A percentile compares a stretch with the other conserved stretches of the same genome.
Evolutionary conservation across 1,284 basidiomycete species (phyloP).

Genomic region (Melampsora larici-populina): DNA sequence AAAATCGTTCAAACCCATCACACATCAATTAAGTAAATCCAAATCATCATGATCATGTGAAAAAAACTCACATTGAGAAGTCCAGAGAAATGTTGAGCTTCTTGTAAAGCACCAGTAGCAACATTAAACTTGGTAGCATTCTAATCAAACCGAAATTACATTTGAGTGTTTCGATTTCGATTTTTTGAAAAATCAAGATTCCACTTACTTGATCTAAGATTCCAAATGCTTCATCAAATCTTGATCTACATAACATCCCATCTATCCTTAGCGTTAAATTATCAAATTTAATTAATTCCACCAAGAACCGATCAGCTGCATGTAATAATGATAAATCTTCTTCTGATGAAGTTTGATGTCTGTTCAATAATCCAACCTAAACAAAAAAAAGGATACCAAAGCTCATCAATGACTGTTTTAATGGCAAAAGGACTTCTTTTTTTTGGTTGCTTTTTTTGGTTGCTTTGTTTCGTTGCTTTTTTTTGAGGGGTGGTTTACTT

Average conservation of each 20-base stretch:
- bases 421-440: no score
- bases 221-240: slow-evolving; percentile 75
- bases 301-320: slow-evolving; percentile 92
- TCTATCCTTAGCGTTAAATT: slow-evolving; percentile 86
- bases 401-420: no score
- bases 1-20: no score
- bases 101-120: slow-evolving; percentile 70
- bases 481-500: slow-evolving; percentile 46
- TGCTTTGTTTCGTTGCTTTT: no score
- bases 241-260: slow-evolving; percentile 84
- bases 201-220: slow-evolving; percentile 60
- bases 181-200: no score
- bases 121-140: slow-evolving; percentile 74
- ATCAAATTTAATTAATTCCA: slow-evolving; percentile 91
- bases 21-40: no score
- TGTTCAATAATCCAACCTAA: slow-evolving; percentile 82
- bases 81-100: slow-evolving; percentile 79
- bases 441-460: background rate
- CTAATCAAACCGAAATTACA: slow-evolving; percentile 58
- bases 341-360: slow-evolving; percentile 80
- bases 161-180: no score
- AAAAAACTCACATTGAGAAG: slow-evolving; percentile 67
- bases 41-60: slow-evolving; percentile 34
- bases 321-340: slow-evolving; percentile 84
- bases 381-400: background rate